phyloP scores from a whole-genome alignment of 2,329 filamentous ascomycete species.

The Cryphonectria naterciae region DNA sequence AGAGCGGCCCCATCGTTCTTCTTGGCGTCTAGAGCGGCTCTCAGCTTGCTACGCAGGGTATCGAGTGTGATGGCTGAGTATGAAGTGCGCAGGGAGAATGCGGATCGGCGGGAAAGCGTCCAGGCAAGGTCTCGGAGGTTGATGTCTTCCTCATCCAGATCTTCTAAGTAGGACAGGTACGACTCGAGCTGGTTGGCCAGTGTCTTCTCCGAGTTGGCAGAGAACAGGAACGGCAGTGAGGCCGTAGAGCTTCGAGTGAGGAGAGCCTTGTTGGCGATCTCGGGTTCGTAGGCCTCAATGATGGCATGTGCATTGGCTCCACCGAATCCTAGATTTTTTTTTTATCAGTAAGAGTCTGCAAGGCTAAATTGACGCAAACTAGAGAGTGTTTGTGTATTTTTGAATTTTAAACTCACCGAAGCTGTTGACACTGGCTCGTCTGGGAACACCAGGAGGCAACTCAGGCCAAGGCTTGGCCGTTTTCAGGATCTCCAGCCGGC shows the following conservation, averaged over 20 bases:
- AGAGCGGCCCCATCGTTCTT: neutral
- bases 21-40: neutral
- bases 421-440: constrained; percentile 21
- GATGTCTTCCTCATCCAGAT: constrained; percentile 29
- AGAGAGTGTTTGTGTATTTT: neutral
- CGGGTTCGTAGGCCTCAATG: constrained; percentile 6
- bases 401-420: neutral
- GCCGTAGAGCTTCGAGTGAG: neutral
- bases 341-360: neutral
- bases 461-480: constrained; percentile 44
- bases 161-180: constrained; percentile 30
- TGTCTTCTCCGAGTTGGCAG: constrained; percentile 38
- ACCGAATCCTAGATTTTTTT: constrained; percentile 12
- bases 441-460: neutral
- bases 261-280: neutral
- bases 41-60: neutral
- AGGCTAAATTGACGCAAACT: neutral
- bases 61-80: constrained; percentile 29
- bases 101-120: constrained; percentile 33
- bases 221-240: constrained; percentile 26
- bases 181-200: constrained; percentile 27
- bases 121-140: constrained; percentile 32
- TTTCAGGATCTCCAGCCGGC: constrained; percentile 39
- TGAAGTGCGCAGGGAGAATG: constrained; percentile 34
- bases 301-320: constrained; percentile 22